A percentile compares a stretch with the other conserved stretches of the same genome.
phyloP scores from a whole-genome alignment of 2,329 filamentous ascomycete genomes.

The Fusarium burgessii region DNA sequence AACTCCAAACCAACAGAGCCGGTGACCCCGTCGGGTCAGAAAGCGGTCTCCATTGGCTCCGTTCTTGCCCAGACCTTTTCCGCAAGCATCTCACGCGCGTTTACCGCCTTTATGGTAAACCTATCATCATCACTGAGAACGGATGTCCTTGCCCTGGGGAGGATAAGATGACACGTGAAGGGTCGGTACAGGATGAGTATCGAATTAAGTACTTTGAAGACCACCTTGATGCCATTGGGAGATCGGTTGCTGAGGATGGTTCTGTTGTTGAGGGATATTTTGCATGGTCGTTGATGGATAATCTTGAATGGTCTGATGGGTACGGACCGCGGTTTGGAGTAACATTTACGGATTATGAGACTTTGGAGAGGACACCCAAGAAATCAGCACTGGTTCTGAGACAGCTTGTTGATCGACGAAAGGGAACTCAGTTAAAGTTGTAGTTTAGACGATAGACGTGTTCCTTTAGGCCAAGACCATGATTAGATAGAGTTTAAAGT shows the following conservation, averaged over 20 bases:
- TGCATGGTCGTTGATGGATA: conserved; percentile 38
- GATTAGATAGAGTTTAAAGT: accelerated
- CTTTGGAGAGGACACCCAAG: conserved; percentile 30
- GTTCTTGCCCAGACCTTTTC: conserved; percentile 27
- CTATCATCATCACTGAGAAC: conserved; percentile 33
- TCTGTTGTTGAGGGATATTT: conserved; percentile 24
- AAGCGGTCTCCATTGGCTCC: conserved; percentile 25
- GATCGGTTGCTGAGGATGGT: conserved; percentile 23
- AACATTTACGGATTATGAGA: conserved; percentile 28
- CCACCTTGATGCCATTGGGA: conserved; percentile 53
- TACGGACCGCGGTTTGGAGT: conserved; percentile 36
- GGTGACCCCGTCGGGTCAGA: conserved; percentile 7
- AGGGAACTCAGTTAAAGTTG: background rate
- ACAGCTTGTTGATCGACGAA: background rate
- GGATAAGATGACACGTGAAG: conserved; percentile 40
- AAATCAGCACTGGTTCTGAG: conserved; percentile 22
- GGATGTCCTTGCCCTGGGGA: conserved; percentile 31
- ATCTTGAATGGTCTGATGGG: conserved; percentile 33
- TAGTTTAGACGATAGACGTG: background rate
- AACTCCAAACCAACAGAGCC: conserved; percentile 18
- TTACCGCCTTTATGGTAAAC: conserved; percentile 28
- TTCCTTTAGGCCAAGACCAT: background rate
- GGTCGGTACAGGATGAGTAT: conserved; percentile 54
- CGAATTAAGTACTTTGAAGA: conserved; percentile 53
- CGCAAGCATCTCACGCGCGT: conserved; percentile 28